Base-by-base conservation (phyloP, 495 filamentous ascomycete genomes). In the Neurospora pannonica region DNA sequence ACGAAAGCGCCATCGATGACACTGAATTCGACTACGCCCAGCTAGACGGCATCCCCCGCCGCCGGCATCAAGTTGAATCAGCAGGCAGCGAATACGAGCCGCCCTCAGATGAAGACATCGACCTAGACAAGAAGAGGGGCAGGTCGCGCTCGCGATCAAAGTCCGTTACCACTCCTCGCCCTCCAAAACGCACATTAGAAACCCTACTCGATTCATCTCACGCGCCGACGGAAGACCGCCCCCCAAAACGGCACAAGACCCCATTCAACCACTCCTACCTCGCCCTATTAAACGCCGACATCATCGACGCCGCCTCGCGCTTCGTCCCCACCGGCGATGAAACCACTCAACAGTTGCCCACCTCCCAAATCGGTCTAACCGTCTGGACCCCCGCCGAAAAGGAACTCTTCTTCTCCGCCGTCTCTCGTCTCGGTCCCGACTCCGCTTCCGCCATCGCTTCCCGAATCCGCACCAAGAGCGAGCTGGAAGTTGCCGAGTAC, bases 331-430 rank as follows among this genome's bases (percentile, higher is more conserved):
- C 76, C 40, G 71, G 67, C 7, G 36, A 77, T 2, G 13, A 13
- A 19, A 37, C 36, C 11, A 19, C 43, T 9, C 54, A 67, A 9
- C 28, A 28, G 34, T 74, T 86, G 6, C 24, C 24, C 2, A 24
- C 76, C n/a, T 87, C 86, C 3, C 91, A 93, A 75, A 81, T 93
- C 78, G 93, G 93, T 28, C 83, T 87, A 24, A 89, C 90, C 11
- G 71, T 81, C 17, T 98, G 95, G 95, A 90, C 88, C 0, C 70
- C 81, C 0, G 76, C 82, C 7, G 95, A 98, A 79, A 96, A 96
- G 77, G 81, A 86, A 21, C 71, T 81, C 2, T 89, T 97, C 71
- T 97, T 94, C 80, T 81, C 86, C 7, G 84, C 87, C 1, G 80
- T 97, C 15, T 84, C 86, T 3, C 85, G 87, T 8, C 86, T 91